Evolutionary conservation across 805 yeast genomes (phyloP), one percentile per base, ranked within the genome.

Genomic region (Cyberlindnera americana): DNA sequence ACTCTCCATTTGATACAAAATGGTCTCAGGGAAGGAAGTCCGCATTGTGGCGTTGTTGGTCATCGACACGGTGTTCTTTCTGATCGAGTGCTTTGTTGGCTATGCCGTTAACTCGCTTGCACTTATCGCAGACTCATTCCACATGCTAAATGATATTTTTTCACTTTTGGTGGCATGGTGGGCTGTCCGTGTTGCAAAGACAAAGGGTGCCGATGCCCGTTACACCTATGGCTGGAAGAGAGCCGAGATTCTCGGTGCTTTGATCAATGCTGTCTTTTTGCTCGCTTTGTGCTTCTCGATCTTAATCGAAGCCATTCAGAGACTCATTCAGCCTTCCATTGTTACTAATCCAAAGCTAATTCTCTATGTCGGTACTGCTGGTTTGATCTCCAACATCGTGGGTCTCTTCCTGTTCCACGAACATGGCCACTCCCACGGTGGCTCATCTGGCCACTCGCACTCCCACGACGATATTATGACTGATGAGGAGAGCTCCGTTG

Each of bases 181-280:
- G 97, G 99, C 99, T 0, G 98, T 93, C 16, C 77, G 77, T 46
- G 96, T 89, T 11, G 89, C 96, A 38, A 83, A 83, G 52, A 78
- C 77, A 28, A 76, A 79, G 54, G 78, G 80, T 21, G 93, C 96
- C 1, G 93, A 88, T 59, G 82, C 93, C 3, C 81, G 81, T 42
- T 91, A 86, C 66, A 93, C 98, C 3, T 91, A 93, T 56, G 99
- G 99, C 14, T 88, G 97, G 95, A 95, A 91, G 62, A 74, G 99
- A 51, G 98, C 98, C 5, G 99, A 91, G 63, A 90, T 91, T 38
- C 70, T 91, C 45, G 99, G 99, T 41, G 99, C 98, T 8, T 72
- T 91, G 44, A 77, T 91, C 50, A 91, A 91, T 58, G 96, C 96
- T 3, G 96, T 93, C 9, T 93, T 93, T 54, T 63, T 91, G 49